Conservation (phyloP, 805 yeast genomes). For the Monosporozyma aquatica region DNA sequence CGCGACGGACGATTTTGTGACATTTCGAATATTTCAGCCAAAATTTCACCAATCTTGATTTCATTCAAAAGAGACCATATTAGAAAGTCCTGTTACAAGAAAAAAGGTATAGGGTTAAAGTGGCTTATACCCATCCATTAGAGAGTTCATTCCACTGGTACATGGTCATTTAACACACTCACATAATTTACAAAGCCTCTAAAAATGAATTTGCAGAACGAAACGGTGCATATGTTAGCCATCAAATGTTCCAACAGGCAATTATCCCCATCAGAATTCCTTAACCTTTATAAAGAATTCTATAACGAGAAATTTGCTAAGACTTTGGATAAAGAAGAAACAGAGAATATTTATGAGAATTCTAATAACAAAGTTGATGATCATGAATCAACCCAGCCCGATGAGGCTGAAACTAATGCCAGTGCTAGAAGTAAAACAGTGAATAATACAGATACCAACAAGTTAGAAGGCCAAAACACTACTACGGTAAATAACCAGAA, state of each 20-base stretch:
- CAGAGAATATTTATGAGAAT: background rate
- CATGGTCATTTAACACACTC: too few relatives aligned
- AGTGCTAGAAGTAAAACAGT: slow-evolving; percentile 1
- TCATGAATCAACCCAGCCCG: too few relatives aligned
- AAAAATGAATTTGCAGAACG: slow-evolving; percentile 1
- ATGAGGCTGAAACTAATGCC: slow-evolving; percentile 4
- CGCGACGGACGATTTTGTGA: background rate
- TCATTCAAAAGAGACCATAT: background rate
- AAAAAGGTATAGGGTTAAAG: too few relatives aligned
- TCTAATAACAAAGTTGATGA: background rate
- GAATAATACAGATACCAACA: background rate
- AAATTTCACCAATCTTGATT: background rate
- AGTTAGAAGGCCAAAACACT: background rate
- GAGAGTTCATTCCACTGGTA: too few relatives aligned
- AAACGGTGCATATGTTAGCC: slow-evolving; percentile 10
- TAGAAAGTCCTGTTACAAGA: too few relatives aligned
- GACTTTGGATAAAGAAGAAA: slow-evolving; percentile 13
- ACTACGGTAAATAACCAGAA: background rate
- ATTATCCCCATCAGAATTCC: slow-evolving; percentile 22
- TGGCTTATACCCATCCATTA: too few relatives aligned
- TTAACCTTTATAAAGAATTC: slow-evolving; percentile 27
- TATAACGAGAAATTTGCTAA: slow-evolving; percentile 23
- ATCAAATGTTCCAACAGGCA: slow-evolving; percentile 24
- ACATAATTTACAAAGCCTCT: too few relatives aligned
- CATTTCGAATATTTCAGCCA: too few relatives aligned